A percentile compares a stretch with the other conserved stretches of the same genome.
These are phyloP conservation scores for Penicillium coprophilum DNA, from an alignment of 495 filamentous ascomycete genomes.

Conservation along the genomic window DNA sequence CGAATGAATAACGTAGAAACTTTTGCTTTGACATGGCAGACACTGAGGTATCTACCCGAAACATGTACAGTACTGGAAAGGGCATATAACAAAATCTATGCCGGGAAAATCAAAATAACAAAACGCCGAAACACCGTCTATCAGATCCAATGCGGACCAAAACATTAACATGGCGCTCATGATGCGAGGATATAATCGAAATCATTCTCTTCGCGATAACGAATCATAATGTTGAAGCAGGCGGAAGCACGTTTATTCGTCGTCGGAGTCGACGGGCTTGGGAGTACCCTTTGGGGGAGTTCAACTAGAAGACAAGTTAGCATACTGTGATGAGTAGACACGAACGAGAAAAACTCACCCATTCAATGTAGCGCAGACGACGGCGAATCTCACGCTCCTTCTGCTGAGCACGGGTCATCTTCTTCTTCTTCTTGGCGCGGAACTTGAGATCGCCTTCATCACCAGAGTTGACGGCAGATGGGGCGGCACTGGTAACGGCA, in stretches of 20 bases:
- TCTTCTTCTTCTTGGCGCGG: conserved; percentile 95
- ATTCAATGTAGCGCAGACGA: conserved; percentile 91
- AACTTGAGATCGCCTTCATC: conserved; percentile 91
- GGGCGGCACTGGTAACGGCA: conserved; percentile 58
- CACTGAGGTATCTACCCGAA: conserved; percentile 12
- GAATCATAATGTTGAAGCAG: conserved; percentile 20
- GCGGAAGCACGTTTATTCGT: conserved; percentile 53
- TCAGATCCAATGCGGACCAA: conserved; percentile 28
- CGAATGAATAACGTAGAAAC: conserved; percentile 3
- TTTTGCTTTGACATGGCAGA: conserved; percentile 12
- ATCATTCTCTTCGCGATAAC: conserved; percentile 20
- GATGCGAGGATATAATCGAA: conserved; percentile 25
- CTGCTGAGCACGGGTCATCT: conserved; percentile 92
- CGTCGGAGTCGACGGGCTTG: conserved; percentile 74
- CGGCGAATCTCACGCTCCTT: conserved; percentile 90
- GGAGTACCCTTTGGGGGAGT: conserved; percentile 73
- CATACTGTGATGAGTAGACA: conserved; percentile 1
- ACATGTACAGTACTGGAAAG: conserved; percentile 13
- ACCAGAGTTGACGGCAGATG: conserved; percentile 78
- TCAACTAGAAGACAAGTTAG: conserved; percentile 37
- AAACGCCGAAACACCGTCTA: conserved; percentile 30
- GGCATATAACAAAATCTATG: conserved; percentile 6
- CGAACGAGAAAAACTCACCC: conserved; percentile 49
- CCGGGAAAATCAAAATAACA: conserved; percentile 10
- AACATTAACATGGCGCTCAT: conserved; percentile 22